Evolutionary conservation across 2,329 filamentous ascomycete species (phyloP).

Genomic region (Dendryphion nanum): DNA sequence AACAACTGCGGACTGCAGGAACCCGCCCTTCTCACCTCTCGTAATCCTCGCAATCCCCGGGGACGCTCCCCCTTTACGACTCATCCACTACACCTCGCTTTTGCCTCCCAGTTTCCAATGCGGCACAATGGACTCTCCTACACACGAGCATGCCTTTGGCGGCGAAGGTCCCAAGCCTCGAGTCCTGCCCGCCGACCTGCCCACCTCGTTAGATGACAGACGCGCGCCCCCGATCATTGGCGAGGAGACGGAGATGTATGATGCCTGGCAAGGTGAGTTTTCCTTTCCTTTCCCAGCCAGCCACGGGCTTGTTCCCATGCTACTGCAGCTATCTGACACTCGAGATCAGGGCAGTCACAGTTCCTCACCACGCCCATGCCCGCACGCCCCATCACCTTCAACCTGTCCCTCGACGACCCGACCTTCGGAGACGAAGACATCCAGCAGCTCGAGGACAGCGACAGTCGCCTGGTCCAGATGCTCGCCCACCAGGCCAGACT

Average conservation of each 20-base stretch:
- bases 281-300: too few species aligned
- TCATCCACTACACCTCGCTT: too few species aligned
- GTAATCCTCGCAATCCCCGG: too few species aligned
- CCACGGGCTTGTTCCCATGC: not conserved
- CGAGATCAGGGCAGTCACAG: constrained; percentile 91
- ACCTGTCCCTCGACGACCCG: constrained; percentile 77
- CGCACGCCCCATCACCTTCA: constrained; percentile 82
- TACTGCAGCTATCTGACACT: not conserved
- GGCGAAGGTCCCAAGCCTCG: constrained; percentile 35
- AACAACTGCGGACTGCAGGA: constrained; percentile 3
- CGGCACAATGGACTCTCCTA: constrained; percentile 35
- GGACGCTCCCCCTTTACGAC: too few species aligned
- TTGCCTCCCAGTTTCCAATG: constrained; percentile 23
- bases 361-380: constrained; percentile 85
- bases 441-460: constrained; percentile 68
- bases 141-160: constrained; percentile 34
- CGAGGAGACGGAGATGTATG: constrained; percentile 92
- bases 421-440: constrained; percentile 67
- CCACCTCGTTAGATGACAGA: constrained; percentile 87
- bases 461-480: constrained; percentile 91
- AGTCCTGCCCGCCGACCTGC: constrained; percentile 77
- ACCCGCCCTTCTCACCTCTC: too few species aligned
- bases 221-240: constrained; percentile 66
- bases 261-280: constrained; percentile 94
- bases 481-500: constrained; percentile 89